Evolutionary conservation across 495 filamentous ascomycete species (phyloP).

Genomic region (Parachaetomium inaequale): DNA sequence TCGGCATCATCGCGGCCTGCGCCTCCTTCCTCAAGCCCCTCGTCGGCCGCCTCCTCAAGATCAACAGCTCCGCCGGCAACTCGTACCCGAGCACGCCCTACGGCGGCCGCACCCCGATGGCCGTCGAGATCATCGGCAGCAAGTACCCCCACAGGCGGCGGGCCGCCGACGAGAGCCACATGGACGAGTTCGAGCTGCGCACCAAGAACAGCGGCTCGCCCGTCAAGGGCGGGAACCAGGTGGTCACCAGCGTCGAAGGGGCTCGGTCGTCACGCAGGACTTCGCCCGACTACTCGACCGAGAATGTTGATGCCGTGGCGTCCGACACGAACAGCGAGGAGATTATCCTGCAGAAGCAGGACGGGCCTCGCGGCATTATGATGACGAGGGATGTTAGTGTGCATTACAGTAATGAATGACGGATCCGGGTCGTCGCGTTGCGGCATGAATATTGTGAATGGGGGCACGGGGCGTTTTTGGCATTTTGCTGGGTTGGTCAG

Average conservation of each 20-base stretch:
- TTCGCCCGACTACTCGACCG: background rate
- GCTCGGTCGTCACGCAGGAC: background rate
- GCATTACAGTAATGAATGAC: constrained; percentile 1
- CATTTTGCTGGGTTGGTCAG: too few species aligned
- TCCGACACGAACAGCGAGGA: constrained; percentile 10
- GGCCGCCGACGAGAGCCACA: background rate
- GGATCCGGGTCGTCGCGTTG: too few species aligned
- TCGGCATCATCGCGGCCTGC: constrained; percentile 15
- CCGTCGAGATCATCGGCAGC: constrained; percentile 4
- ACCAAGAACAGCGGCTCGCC: background rate
- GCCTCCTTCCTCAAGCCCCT: constrained; percentile 12
- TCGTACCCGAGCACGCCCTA: background rate
- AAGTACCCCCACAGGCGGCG: constrained; percentile 5
- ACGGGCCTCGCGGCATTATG: background rate
- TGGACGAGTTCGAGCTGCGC: constrained; percentile 9
- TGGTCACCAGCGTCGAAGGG: constrained; percentile 2
- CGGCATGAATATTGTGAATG: background rate
- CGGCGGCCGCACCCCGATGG: constrained; percentile 10
- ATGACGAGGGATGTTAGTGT: constrained; percentile 6
- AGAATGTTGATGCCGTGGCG: background rate
- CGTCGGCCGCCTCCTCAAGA: constrained; percentile 13
- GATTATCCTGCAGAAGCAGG: constrained; percentile 11
- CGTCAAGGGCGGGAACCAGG: background rate
- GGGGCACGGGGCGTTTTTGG: too few species aligned
- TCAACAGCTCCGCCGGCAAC: constrained; percentile 6